Base-by-base conservation (phyloP, 768 basidiomycete species). In the Paxillus ammoniavirescens region DNA sequence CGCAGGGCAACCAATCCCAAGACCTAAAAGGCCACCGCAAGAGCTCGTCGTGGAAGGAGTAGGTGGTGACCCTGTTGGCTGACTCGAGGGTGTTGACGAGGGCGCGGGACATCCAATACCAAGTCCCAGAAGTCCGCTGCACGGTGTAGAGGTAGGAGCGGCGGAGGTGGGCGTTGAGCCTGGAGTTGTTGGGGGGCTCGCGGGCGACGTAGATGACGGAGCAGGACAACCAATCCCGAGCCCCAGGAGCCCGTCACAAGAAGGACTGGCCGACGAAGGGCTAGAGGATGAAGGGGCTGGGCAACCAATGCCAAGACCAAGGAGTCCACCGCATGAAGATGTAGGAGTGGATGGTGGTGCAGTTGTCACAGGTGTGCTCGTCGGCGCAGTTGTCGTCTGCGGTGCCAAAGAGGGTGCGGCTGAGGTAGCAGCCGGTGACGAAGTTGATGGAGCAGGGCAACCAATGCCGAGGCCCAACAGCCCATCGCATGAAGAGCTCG, bases 381-480 rank as follows among this genome's bases (percentile, higher is more conserved):
- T 4, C 2, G 50, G 42, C 23, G 37, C 35, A 40, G 38, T 13
- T 8, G 40, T 28, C 43, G 47, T 45, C 6, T 15, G 48, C 0
- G 43, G 26, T 45, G 26, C 8, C 14, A 28, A 30, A 6, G 37
- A 31, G 35, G 18, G 23, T 5, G 42, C 14, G n/a, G 44, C 17
- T 5, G 55, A 28, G 2, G 57, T 41, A 14, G 37, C 21, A 4
- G 49, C 1, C 8, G 54, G 38, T 26, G 63, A 46, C 21, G 48
- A 33, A 2, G 53, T 31, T 35, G 31, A 52, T 6, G 53, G 21
- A 4, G 53, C 26, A n/a, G 57, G 21, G 43, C 61, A 67, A 15
- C 56, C 64, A 23, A 62, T 7, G 4, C 55, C 56, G 31, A 63
- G 47, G 3, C 59, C 66, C 31, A 67, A 47, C 2, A 65, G 37